phyloP scores from a whole-genome alignment of 441 rosid species.

The Cnidoscolus chayamansa region DNA sequence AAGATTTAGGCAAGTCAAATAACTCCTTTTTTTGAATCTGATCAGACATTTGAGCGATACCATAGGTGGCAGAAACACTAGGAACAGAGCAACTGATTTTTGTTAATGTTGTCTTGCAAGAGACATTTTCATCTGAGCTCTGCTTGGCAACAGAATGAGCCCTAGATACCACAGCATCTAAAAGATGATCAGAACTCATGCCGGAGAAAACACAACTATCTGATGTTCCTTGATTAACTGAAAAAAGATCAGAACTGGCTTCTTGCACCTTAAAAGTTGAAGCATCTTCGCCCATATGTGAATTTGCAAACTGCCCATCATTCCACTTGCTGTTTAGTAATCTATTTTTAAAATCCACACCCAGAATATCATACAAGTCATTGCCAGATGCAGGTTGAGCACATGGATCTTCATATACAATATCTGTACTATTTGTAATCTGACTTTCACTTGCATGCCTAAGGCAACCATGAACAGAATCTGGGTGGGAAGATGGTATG shows the following conservation, averaged over 20 bases:
- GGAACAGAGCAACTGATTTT: slow-evolving; percentile 56
- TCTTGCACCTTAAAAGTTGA: slow-evolving; percentile 39
- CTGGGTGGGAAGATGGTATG: slow-evolving; percentile 21
- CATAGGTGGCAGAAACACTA: slow-evolving; percentile 34
- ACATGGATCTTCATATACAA: slow-evolving; percentile 32
- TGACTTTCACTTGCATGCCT: slow-evolving; percentile 31
- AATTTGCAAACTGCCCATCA: slow-evolving; percentile 27
- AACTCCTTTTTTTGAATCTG: slow-evolving; percentile 36
- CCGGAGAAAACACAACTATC: slow-evolving; percentile 33
- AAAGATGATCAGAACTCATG: slow-evolving; percentile 55
- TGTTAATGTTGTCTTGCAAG: slow-evolving; percentile 65
- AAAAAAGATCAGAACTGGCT: slow-evolving; percentile 34
- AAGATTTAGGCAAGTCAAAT: slow-evolving; percentile 35
- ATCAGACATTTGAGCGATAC: slow-evolving; percentile 35
- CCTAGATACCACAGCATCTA: slow-evolving; percentile 88
- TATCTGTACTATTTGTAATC: slow-evolving; percentile 24
- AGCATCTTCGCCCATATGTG: slow-evolving; percentile 36
- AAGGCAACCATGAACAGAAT: slow-evolving; percentile 26
- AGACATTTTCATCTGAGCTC: slow-evolving; percentile 61
- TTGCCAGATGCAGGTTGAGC: slow-evolving; percentile 50
- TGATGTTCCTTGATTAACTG: slow-evolving; percentile 36
- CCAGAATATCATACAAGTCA: slow-evolving; percentile 80
- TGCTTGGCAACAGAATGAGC: slow-evolving; percentile 56
- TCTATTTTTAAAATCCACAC: slow-evolving; percentile 63
- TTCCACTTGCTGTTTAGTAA: slow-evolving; percentile 38